Evolutionary conservation across 257 asterid genomes (phyloP), one percentile per base, ranked within the genome.

Genomic region (Solanum tacnaense): DNA sequence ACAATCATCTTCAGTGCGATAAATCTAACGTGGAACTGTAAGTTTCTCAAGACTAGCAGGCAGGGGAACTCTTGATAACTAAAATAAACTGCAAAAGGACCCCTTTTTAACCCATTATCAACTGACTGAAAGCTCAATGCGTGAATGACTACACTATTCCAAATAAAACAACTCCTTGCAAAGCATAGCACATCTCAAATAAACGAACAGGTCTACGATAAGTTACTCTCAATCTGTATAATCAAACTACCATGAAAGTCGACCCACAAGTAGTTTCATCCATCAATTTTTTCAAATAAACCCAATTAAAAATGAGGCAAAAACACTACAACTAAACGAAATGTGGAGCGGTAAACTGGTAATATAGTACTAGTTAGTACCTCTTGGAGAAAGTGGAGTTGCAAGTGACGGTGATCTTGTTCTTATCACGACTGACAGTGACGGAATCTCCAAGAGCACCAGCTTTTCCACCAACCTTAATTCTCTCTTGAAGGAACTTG

Each of bases 401-500:
- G 31, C 94, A 92, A 11, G 94, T 91, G 56, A 94, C 95, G 78
- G 92, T 91, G 91, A 94, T 93, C 65, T 93, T 93, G 89, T 68
- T 89, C 89, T 94, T 94, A 31, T 94, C 95, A 72, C 96, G 95
- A 23, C 90, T 62, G 34, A 94, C 88, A 58, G 93, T 60, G 23
- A 94, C 94, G 52, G 94, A 89, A 60, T 94, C 96, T 5, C 95
- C 94, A 32, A 94, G 95, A 20, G 94, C 93, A 67, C 94, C 96
- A 89, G 95, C 94, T 74, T 94, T 94, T 0, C 95, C 96, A 15
- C 94, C 96, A 76, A 94, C 95, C 91, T 94, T 94, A 79, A 94
- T 93, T 32, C 96, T 88, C 92, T 93, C 95, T 89, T 92, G 95
- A 31, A 94, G 88, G 79, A 94, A 94, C 94, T 94, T 94, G 88